phyloP scores from a whole-genome alignment of 371 early-diverging fungal species.

The Paramicrosporidium saccamoebae region DNA sequence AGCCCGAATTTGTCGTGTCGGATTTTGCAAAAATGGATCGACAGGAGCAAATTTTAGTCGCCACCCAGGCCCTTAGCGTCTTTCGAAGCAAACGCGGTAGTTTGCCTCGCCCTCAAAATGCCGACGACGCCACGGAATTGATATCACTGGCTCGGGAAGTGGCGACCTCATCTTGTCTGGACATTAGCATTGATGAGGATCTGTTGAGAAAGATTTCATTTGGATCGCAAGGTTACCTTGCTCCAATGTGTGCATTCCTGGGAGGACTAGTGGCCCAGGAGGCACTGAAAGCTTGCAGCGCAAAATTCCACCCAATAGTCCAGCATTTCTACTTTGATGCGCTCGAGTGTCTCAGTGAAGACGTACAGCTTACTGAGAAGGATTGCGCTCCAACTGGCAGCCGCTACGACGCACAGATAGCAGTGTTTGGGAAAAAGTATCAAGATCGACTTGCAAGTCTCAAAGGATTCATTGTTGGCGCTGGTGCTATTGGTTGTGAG shows the following conservation, averaged over 20 bases:
- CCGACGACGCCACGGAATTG: slow-evolving; percentile 23
- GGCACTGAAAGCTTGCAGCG: slow-evolving; percentile 78
- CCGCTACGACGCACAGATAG: slow-evolving; percentile 77
- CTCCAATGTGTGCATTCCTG: slow-evolving; percentile 90
- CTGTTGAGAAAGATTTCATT: slow-evolving; percentile 51
- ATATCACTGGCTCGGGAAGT: slow-evolving; percentile 13
- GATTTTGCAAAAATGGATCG: slow-evolving; percentile 93
- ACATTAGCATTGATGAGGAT: slow-evolving; percentile 61
- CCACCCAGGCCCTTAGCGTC: slow-evolving; percentile 58
- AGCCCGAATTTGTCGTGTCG: slow-evolving; percentile 51
- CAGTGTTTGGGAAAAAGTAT: slow-evolving; percentile 75
- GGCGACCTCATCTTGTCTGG: no score
- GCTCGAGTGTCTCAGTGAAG: slow-evolving; percentile 57
- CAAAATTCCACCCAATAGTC: slow-evolving; percentile 80
- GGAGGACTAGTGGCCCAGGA: slow-evolving; percentile 99
- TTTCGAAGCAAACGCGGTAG: slow-evolving; percentile 24
- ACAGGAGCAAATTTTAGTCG: slow-evolving; percentile 57
- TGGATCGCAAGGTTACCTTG: slow-evolving; percentile 53
- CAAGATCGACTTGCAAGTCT: slow-evolving; percentile 54
- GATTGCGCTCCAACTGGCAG: slow-evolving; percentile 32
- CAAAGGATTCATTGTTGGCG: slow-evolving; percentile 88
- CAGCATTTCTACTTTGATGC: slow-evolving; percentile 96
- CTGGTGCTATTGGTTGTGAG: slow-evolving; percentile 99
- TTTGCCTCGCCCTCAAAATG: slow-evolving; percentile 25
- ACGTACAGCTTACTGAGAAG: slow-evolving; percentile 21